A percentile compares a stretch with the other conserved stretches of the same genome.
phyloP scores from a whole-genome alignment of 1,284 basidiomycete genomes.

The Leucocoprinus gongylophorus region DNA sequence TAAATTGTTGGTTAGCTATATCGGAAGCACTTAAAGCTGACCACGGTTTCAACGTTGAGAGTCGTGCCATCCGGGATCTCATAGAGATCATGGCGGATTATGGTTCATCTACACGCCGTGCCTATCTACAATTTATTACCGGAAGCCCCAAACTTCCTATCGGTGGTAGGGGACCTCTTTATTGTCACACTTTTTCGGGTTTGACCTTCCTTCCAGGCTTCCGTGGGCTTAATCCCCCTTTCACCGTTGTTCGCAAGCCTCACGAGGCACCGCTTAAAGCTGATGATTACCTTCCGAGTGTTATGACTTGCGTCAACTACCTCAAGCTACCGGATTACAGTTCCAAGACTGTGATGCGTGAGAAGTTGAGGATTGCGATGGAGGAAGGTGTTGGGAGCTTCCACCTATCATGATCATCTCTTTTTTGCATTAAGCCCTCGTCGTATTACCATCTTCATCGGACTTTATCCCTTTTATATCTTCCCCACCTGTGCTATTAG shows the following conservation, averaged over 20 bases:
- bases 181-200: background rate
- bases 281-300: slow-evolving; percentile 94
- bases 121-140: slow-evolving; percentile 95
- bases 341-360: slow-evolving; percentile 70
- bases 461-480: slow-evolving; percentile 15
- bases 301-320: slow-evolving; percentile 99
- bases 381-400: slow-evolving; percentile 90
- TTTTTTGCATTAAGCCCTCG: slow-evolving; percentile 12
- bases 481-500: slow-evolving; percentile 10
- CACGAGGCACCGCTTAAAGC: slow-evolving; percentile 87
- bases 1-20: slow-evolving; percentile 50
- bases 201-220: slow-evolving; percentile 57
- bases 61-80: slow-evolving; percentile 82
- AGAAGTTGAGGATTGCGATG: slow-evolving; percentile 78
- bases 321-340: slow-evolving; percentile 93
- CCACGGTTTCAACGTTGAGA: slow-evolving; percentile 96
- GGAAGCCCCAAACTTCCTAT: slow-evolving; percentile 93
- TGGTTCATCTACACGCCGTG: slow-evolving; percentile 66
- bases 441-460: slow-evolving; percentile 4
- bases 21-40: slow-evolving; percentile 92
- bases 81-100: slow-evolving; percentile 85
- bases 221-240: slow-evolving; percentile 86
- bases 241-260: slow-evolving; percentile 96
- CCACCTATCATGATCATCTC: slow-evolving; percentile 72
- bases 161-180: slow-evolving; percentile 53